These are phyloP conservation scores for Polyplosphaeria fusca DNA, from an alignment of 495 filamentous ascomycete species.

Conservation along the genomic window DNA sequence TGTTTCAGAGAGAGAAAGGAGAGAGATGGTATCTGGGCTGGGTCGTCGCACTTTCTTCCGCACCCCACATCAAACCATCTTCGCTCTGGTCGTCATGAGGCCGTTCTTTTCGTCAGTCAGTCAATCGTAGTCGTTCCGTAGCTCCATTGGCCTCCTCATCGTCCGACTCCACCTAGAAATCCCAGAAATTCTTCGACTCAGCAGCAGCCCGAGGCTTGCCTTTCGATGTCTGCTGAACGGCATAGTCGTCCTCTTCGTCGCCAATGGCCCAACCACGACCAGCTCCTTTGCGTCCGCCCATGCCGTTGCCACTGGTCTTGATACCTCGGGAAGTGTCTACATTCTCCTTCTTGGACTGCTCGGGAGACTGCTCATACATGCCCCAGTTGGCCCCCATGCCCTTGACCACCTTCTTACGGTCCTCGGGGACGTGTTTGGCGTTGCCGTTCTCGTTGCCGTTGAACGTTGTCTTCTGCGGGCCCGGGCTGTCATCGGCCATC, in stretches of 20 bases:
- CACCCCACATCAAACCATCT: background rate
- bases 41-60: background rate
- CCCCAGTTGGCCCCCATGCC: slow-evolving; percentile 35
- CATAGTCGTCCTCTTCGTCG: slow-evolving; percentile 33
- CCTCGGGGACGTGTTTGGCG: slow-evolving; percentile 19
- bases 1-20: no score
- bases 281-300: slow-evolving; percentile 65
- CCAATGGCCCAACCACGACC: slow-evolving; percentile 61
- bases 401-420: slow-evolving; percentile 29
- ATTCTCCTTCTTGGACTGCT: slow-evolving; percentile 38
- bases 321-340: slow-evolving; percentile 45
- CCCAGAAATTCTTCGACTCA: slow-evolving; percentile 13
- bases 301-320: slow-evolving; percentile 65
- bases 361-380: slow-evolving; percentile 59
- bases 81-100: background rate
- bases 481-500: slow-evolving; percentile 62
- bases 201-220: background rate
- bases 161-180: slow-evolving; percentile 12
- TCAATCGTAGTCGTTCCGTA: background rate
- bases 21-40: no score
- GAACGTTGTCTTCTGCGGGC: slow-evolving; percentile 15
- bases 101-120: background rate
- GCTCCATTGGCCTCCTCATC: no score
- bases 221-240: background rate
- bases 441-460: slow-evolving; percentile 11